phyloP scores from a whole-genome alignment of 2,329 filamentous ascomycete species.

The Aureobasidium subglaciale region DNA sequence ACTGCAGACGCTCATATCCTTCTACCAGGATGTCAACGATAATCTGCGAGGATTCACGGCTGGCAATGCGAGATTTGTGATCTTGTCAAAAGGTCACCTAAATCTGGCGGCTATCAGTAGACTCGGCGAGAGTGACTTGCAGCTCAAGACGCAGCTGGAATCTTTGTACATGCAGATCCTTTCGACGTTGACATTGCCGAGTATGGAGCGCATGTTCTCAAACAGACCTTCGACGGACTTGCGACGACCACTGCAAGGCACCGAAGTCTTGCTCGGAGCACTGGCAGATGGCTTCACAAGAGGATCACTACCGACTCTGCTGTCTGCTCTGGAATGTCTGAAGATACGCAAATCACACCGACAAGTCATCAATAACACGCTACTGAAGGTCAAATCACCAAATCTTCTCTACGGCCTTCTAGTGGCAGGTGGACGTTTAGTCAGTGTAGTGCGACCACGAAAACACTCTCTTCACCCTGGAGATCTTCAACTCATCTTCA shows the following conservation, averaged over 20 bases:
- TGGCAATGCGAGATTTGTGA: constrained; percentile 77
- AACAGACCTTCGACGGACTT: constrained; percentile 91
- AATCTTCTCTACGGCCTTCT: constrained; percentile 87
- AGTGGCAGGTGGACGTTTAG: constrained; percentile 83
- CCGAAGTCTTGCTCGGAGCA: constrained; percentile 82
- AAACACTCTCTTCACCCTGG: constrained; percentile 93
- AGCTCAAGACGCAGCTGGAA: constrained; percentile 81
- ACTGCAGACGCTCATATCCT: constrained; percentile 95
- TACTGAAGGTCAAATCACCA: constrained; percentile 69
- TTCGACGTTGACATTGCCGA: constrained; percentile 86
- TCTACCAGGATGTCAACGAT: constrained; percentile 77
- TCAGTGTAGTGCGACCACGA: constrained; percentile 89
- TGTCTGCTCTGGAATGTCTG: constrained; percentile 90
- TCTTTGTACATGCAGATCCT: constrained; percentile 97
- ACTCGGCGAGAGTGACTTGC: constrained; percentile 83
- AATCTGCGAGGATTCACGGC: constrained; percentile 77
- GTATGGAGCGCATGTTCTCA: constrained; percentile 77
- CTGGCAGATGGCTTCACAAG: constrained; percentile 90
- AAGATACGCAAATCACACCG: constrained; percentile 83
- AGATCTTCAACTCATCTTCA: constrained; percentile 94
- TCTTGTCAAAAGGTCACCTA: constrained; percentile 75
- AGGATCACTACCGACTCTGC: constrained; percentile 79
- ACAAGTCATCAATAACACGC: constrained; percentile 74
- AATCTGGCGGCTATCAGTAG: constrained; percentile 92
- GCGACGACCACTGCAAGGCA: constrained; percentile 80